These are phyloP conservation scores for Theileria sp. DNA, from an alignment of 169 alveolate genomes.

Conservation along the genomic window DNA sequence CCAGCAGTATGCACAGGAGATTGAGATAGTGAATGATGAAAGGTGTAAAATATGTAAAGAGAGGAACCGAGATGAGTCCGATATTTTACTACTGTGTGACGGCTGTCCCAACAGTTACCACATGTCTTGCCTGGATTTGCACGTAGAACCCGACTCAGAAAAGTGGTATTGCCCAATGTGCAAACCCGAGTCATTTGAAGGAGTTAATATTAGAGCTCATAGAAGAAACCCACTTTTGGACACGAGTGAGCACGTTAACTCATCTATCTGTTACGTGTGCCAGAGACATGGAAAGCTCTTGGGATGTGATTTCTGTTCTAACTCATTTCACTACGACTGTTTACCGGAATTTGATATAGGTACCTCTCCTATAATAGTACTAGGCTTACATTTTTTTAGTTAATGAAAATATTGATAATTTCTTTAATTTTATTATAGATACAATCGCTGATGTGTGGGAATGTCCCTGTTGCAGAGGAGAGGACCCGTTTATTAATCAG, in stretches of 20 bases:
- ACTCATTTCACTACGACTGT: constrained; percentile 86
- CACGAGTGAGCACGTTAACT: constrained; percentile 79
- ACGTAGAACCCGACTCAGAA: constrained; percentile 82
- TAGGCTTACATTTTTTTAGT: constrained; percentile 79
- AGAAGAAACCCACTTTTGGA: constrained; percentile 72
- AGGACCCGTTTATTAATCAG: constrained; percentile 85
- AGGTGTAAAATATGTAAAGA: constrained; percentile 82
- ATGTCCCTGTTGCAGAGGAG: constrained; percentile 88
- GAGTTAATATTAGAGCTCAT: constrained; percentile 71
- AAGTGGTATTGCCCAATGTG: constrained; percentile 88
- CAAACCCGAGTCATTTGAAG: constrained; percentile 81
- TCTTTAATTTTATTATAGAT: constrained; percentile 51
- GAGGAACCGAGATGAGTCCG: constrained; percentile 68
- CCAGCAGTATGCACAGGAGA: constrained; percentile 73
- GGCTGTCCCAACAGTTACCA: constrained; percentile 90
- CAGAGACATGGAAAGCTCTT: constrained; percentile 85
- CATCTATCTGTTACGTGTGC: constrained; percentile 86
- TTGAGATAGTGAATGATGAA: constrained; percentile 78
- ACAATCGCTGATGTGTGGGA: constrained; percentile 86
- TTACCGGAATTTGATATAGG: constrained; percentile 82
- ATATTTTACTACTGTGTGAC: constrained; percentile 82
- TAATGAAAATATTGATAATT: constrained; percentile 75
- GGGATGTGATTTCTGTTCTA: constrained; percentile 88
- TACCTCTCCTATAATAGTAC: background rate
- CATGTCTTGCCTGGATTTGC: constrained; percentile 79